These are phyloP conservation scores for Jamesozyma jinghongensis DNA, from an alignment of 805 yeast genomes.

Conservation along the genomic window DNA sequence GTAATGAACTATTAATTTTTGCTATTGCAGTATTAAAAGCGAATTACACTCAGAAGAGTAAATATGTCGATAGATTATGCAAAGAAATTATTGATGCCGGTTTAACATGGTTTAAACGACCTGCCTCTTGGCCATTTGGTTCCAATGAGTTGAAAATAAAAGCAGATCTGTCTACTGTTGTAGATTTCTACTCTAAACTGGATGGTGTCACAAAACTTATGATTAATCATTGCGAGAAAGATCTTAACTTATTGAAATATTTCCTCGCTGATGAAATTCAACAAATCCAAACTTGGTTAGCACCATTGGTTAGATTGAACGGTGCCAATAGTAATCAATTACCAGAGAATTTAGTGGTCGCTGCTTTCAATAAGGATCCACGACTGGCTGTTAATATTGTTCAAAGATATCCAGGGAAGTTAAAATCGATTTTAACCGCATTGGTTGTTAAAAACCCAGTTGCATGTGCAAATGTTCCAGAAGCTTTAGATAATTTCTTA, in stretches of 20 bases:
- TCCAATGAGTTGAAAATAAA: constrained; percentile 63
- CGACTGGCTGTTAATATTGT: constrained; percentile 63
- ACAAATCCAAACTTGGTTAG: constrained; percentile 68
- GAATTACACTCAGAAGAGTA: constrained; percentile 42
- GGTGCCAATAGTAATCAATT: constrained; percentile 32
- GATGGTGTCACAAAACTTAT: constrained; percentile 13
- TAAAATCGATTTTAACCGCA: constrained; percentile 32
- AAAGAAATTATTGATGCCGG: constrained; percentile 51
- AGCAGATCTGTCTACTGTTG: constrained; percentile 55
- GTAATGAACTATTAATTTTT: constrained; percentile 67
- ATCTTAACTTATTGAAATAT: constrained; percentile 46
- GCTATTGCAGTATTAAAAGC: constrained; percentile 54
- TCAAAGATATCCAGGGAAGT: constrained; percentile 37
- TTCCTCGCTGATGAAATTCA: constrained; percentile 72
- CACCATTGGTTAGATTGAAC: constrained; percentile 28
- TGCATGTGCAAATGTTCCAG: constrained; percentile 26
- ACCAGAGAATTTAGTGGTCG: constrained; percentile 32
- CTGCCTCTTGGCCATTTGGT: constrained; percentile 72
- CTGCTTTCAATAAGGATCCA: constrained; percentile 62
- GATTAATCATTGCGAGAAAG: constrained; percentile 33
- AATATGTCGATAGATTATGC: constrained; percentile 37
- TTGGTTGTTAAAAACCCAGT: constrained; percentile 51
- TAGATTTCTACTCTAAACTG: constrained; percentile 36
- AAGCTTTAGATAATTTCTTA: constrained; percentile 14
- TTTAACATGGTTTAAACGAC: constrained; percentile 66